Evolutionary conservation across 31 red algal genomes (phyloP), one percentile per base, ranked within the genome.

Genomic region (Porphyra umbilicalis): DNA sequence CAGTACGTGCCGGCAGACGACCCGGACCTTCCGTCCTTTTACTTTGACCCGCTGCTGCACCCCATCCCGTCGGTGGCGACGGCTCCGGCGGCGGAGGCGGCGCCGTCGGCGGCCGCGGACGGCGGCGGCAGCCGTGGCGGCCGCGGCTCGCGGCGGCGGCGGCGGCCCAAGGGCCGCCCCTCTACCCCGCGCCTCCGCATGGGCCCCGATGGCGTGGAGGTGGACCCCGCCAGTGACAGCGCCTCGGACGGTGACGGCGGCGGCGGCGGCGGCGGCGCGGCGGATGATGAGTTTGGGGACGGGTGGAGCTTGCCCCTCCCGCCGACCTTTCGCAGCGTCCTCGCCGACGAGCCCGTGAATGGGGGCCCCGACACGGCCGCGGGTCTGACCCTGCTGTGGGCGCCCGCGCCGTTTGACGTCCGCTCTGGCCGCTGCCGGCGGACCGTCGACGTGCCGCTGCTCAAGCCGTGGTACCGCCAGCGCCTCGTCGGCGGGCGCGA

Each of bases 391-490:
- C 79, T 97, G 18, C 90, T 87, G 33, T 91, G 89, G 88, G 95
- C 95, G 37, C 95, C 95, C 15, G 80, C 88, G 32, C 95, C 95
- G 8, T 97, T 97, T 85, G 83, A 90, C 32, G 80, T 86, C 7
- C 80, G 88, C 75, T 90, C 84, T 34, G 95, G 95, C 0, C 57
- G 32, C 30, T 94, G 95, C 44, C 79, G 95, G 35, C 75, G 95
- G 77, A 85, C 90, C 0, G 87, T 98, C 44, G 95, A 98, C 79
- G 91, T 98, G 30, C 92, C 91, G 35, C 39, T 98, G 18, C 78
- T 98, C 30, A 98, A 89, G 42, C 78, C 89, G 30, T 98, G 95
- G 95, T 98, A 89, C 83, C 87, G 84, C 10, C 85, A 96, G 42
- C 79, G 89, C 35, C 91, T 88, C 31, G 57, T 71, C 30, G 57